phyloP scores from a whole-genome alignment of 805 yeast genomes.

The Myxozyma geophila region DNA sequence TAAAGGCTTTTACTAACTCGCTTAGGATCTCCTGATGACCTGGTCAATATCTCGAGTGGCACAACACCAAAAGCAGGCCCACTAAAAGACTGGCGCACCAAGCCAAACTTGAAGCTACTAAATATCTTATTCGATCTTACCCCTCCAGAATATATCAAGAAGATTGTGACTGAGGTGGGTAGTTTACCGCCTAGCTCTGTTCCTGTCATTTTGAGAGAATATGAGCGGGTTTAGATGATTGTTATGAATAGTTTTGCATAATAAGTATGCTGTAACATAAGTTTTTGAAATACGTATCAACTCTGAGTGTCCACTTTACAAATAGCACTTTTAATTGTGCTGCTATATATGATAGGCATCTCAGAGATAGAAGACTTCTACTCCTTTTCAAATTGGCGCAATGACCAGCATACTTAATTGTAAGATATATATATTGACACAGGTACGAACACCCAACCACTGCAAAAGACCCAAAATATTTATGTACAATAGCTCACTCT shows the following conservation, averaged over 20 bases:
- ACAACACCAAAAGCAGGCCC: slow-evolving; percentile 32
- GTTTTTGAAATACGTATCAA: background rate
- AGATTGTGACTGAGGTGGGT: slow-evolving; percentile 94
- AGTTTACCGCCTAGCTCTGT: slow-evolving; percentile 98
- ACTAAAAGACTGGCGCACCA: slow-evolving; percentile 39
- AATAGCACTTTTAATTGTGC: too few species aligned
- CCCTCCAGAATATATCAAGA: slow-evolving; percentile 90
- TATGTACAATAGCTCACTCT: background rate
- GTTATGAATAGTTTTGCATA: background rate
- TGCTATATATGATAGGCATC: too few species aligned
- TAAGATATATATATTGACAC: background rate
- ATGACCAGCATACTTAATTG: background rate
- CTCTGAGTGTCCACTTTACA: too few species aligned
- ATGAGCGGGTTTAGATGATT: slow-evolving; percentile 51
- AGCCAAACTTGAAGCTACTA: slow-evolving; percentile 62
- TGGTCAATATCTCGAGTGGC: slow-evolving; percentile 42
- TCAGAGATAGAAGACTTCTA: too few species aligned
- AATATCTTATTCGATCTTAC: slow-evolving; percentile 92
- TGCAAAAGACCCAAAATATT: background rate
- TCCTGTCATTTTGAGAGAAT: slow-evolving; percentile 94
- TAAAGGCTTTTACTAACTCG: background rate
- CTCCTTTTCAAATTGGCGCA: too few species aligned
- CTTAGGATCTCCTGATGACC: slow-evolving; percentile 41
- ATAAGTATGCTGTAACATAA: background rate
- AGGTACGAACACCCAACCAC: background rate